phyloP scores from a whole-genome alignment of 495 filamentous ascomycete genomes.

The Trichocladium antarcticum region DNA sequence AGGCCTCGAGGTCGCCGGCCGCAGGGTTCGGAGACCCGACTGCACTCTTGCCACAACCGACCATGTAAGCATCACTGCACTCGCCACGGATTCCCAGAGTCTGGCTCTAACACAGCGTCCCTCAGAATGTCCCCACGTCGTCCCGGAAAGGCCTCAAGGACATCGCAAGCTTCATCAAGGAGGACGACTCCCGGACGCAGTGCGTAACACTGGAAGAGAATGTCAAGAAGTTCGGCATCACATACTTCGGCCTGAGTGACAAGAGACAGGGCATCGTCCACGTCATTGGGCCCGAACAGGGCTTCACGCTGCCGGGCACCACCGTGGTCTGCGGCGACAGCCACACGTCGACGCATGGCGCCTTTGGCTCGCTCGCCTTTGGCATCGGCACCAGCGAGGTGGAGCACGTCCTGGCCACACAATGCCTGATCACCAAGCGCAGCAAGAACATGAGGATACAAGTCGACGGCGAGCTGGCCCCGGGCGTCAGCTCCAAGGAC shows the following conservation, averaged over 20 bases:
- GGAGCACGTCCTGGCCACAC: slow-evolving; percentile 94
- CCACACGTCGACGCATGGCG: slow-evolving; percentile 95
- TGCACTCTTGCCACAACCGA: slow-evolving; percentile 95
- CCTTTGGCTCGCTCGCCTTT: slow-evolving; percentile 90
- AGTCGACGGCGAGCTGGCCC: slow-evolving; percentile 81
- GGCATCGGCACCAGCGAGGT: slow-evolving; percentile 98
- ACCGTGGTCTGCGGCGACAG: slow-evolving; percentile 97
- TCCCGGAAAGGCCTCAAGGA: slow-evolving; percentile 82
- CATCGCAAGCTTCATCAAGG: slow-evolving; percentile 77
- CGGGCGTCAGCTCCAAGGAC: slow-evolving; percentile 93
- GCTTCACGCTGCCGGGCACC: slow-evolving; percentile 94
- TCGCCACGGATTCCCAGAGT: not conserved
- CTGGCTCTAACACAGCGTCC: not conserved
- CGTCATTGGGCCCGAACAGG: slow-evolving; percentile 97
- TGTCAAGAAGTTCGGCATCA: slow-evolving; percentile 90
- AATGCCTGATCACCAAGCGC: slow-evolving; percentile 84
- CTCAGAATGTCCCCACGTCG: slow-evolving; percentile 91
- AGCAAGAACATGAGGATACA: slow-evolving; percentile 98
- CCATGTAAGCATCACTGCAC: slow-evolving; percentile 55
- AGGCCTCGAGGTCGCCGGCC: slow-evolving; percentile 74
- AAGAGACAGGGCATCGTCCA: slow-evolving; percentile 98
- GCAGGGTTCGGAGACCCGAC: slow-evolving; percentile 83
- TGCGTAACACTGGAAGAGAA: slow-evolving; percentile 94
- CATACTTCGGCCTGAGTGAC: slow-evolving; percentile 93
- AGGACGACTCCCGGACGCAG: slow-evolving; percentile 85